Evolutionary conservation across 106 monocot genomes (phyloP).

Genomic region (Posidonia australis): DNA sequence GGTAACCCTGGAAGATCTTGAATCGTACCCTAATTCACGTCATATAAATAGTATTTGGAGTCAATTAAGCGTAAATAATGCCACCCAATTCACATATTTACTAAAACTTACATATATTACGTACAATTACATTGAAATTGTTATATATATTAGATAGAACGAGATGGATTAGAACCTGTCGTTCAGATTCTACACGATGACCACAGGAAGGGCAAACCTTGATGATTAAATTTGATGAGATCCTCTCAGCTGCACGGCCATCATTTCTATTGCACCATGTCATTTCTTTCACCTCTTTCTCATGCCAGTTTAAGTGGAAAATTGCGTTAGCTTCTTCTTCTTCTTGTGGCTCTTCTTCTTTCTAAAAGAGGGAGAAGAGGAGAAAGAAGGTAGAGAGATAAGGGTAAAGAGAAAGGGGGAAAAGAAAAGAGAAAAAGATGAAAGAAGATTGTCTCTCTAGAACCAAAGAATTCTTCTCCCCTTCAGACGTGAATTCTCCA

Average conservation of each 20-base stretch:
- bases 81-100: no score
- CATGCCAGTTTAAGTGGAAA: no score
- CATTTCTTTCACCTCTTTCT: slow-evolving; percentile 21
- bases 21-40: not conserved
- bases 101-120: no score
- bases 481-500: no score
- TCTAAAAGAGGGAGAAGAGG: not conserved
- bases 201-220: slow-evolving; percentile 57
- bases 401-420: slow-evolving; percentile 9
- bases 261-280: slow-evolving; percentile 38
- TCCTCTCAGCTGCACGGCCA: slow-evolving; percentile 13
- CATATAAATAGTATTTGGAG: no score
- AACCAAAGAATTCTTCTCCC: slow-evolving; percentile 9
- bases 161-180: slow-evolving; percentile 26
- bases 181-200: slow-evolving; percentile 25
- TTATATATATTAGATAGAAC: no score
- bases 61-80: no score
- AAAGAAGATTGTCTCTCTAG: slow-evolving; percentile 24
- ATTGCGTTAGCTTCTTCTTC: not conserved
- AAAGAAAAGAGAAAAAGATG: slow-evolving; percentile 17
- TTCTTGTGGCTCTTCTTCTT: not conserved
- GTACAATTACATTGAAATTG: no score
- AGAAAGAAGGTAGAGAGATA: not conserved
- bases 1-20: slow-evolving; percentile 74
- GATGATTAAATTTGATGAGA: slow-evolving; percentile 11